Evolutionary conservation across 1,284 basidiomycete genomes (phyloP), one percentile per base, ranked within the genome.

Genomic region (Gomphus bonarii): DNA sequence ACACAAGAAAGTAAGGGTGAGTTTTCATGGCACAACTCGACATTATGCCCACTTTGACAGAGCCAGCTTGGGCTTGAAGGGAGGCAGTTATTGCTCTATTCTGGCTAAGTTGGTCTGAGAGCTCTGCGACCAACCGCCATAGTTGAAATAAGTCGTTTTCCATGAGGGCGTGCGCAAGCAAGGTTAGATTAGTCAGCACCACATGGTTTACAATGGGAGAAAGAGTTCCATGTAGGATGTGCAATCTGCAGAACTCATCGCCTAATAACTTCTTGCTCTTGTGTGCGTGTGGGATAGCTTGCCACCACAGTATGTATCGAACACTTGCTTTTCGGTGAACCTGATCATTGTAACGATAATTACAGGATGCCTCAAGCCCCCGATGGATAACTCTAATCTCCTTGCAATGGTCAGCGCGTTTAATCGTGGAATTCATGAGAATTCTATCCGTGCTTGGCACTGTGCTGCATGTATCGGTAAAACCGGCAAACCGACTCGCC

Each of bases 51-150:
- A 42, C 42, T 31, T 42, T 31, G 35, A 51, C 58, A 10, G 50
- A n/a, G 52, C 55, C 30, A 5, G 50, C 54, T 54, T 55, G 42
- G 46, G 42, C 22, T 22, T 51, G 36, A 18, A 35, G 35, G n/a
- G 58, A 55, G 43, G 72, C 75, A 7, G 91, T 79, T 58, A 92
- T 76, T 66, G 90, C 87, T 55, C 91, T 80, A 71, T 98, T 98
- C 63, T 84, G 82, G 1, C 82, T 77, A 58, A 97, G 82, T 73
- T 98, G 95, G 48, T 93, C 89, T 69, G 80, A 79, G 63, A 94
- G 79, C 66, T 94, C 90, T 63, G 82, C 80, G 7, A 94, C 79
- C 58, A 94, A 77, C 60, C 85, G 81, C 84, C 86, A 91, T 60
- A 88, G 77, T 31, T 84, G 77, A 48, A 83, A 66, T 57, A 91